These are phyloP conservation scores for Irpex sp. DNA, from an alignment of 1,284 basidiomycete species.

Conservation along the genomic window DNA sequence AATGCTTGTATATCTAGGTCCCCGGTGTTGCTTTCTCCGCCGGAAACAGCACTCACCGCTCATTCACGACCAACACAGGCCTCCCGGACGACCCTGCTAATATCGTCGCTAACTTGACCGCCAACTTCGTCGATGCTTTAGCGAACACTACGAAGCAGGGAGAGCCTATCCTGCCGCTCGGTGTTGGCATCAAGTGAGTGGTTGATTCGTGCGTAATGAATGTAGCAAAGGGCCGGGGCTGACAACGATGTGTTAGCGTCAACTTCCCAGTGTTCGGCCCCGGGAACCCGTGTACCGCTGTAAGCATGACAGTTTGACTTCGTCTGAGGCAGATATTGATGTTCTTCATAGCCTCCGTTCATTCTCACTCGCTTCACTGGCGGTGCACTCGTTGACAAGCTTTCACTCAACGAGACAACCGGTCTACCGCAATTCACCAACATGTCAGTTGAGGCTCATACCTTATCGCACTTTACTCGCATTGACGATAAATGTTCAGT, in stretches of 20 bases:
- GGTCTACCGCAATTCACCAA: constrained; percentile 21
- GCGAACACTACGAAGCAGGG: constrained; percentile 17
- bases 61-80: constrained; percentile 25
- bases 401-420: constrained; percentile 19
- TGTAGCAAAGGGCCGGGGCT: neutral
- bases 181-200: constrained; percentile 24
- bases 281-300: constrained; percentile 20
- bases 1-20: constrained; percentile 11
- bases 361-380: constrained; percentile 25
- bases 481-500: too few relatives aligned
- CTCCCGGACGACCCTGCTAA: constrained; percentile 23
- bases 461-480: neutral
- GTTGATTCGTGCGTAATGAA: too few relatives aligned
- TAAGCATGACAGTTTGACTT: constrained; percentile 8
- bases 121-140: constrained; percentile 22
- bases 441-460: constrained; percentile 14
- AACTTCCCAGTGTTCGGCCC: constrained; percentile 25
- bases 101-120: constrained; percentile 21
- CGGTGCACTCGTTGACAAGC: constrained; percentile 18
- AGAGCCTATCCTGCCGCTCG: constrained; percentile 23
- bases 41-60: constrained; percentile 25
- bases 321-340: neutral
- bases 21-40: constrained; percentile 28
- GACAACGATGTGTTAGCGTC: constrained; percentile 13
- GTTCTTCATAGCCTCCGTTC: constrained; percentile 21